Percentiles rank a stretch among this genome's conserved stretches.
Evolutionary conservation across 2,329 filamentous ascomycete species (phyloP).

Genomic region (Diaporthe humulicola): DNA sequence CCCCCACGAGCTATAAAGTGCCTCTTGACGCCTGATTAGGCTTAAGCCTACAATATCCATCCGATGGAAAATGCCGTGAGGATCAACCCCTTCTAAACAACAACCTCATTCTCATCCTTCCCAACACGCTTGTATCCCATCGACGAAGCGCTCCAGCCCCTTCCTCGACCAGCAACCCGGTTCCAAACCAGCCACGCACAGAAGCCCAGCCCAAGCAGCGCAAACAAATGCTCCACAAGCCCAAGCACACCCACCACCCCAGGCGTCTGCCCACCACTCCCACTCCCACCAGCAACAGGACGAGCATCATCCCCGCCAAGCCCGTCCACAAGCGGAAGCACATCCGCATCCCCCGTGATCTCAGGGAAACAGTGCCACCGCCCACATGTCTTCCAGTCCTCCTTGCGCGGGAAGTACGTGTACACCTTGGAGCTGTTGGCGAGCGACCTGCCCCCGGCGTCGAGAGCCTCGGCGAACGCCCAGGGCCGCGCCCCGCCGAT

Average conservation of each 20-base stretch:
- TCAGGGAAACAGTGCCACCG: conserved; percentile 31
- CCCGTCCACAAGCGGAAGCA: conserved; percentile 8
- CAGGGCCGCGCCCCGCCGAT: conserved; percentile 22
- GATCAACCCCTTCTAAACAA: neutral
- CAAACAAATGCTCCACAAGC: conserved; percentile 30
- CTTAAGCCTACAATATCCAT: neutral
- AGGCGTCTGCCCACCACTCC: neutral
- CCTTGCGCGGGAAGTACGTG: conserved; percentile 30
- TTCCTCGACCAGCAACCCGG: neutral
- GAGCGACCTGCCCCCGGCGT: conserved; percentile 20
- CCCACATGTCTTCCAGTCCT: conserved; percentile 15
- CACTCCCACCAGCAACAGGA: neutral
- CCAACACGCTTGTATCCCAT: conserved; percentile 24
- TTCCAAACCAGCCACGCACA: conserved; percentile 29
- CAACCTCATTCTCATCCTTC: conserved; percentile 14
- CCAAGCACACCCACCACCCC: neutral
- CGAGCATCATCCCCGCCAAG: neutral
- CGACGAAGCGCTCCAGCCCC: neutral
- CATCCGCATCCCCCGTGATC: neutral
- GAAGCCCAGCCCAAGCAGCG: conserved; percentile 27
- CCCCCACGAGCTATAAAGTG: neutral
- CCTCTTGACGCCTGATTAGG: neutral
- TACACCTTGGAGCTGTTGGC: conserved; percentile 31
- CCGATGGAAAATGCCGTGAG: neutral
- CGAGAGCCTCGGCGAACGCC: conserved; percentile 36